Conservation (phyloP, 306 rosid genomes). For the Corylus heterophylla region DNA sequence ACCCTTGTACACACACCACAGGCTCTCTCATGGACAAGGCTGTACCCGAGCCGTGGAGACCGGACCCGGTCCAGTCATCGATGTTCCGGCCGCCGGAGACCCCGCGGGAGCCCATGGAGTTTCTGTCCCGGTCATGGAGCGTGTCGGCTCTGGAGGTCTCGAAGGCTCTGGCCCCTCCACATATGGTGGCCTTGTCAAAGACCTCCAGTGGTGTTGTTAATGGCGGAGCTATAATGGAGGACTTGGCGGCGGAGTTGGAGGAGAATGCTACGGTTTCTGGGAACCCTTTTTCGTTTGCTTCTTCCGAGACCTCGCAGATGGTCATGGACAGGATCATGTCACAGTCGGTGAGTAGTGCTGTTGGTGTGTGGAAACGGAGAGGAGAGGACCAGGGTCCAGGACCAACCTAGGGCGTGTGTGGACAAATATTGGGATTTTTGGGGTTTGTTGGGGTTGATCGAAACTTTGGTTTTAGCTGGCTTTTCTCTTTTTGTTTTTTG, state of each 20-base stretch:
- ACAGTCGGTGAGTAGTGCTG: conserved; percentile 70
- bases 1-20: not conserved
- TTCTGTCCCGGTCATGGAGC: conserved; percentile 92
- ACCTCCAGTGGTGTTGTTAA: conserved; percentile 14
- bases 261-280: conserved; percentile 59
- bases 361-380: not conserved
- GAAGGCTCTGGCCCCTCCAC: conserved; percentile 69
- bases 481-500: conserved; percentile 8
- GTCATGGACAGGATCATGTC: conserved; percentile 94
- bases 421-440: conserved; percentile 32
- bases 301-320: conserved; percentile 83
- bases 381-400: not conserved
- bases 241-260: conserved; percentile 54
- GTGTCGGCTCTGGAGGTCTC: conserved; percentile 77
- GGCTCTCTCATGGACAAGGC: conserved; percentile 39
- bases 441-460: conserved; percentile 14
- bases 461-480: not conserved
- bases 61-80: conserved; percentile 42
- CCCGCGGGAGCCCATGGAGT: conserved; percentile 85
- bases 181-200: conserved; percentile 36
- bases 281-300: conserved; percentile 84
- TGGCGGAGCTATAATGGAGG: conserved; percentile 49
- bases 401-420: conserved; percentile 5
- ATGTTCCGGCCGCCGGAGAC: conserved; percentile 68
- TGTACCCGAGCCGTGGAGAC: conserved; percentile 47